These are phyloP conservation scores for Saturnispora mendoncae DNA, from an alignment of 805 yeast species.

Conservation along the genomic window DNA sequence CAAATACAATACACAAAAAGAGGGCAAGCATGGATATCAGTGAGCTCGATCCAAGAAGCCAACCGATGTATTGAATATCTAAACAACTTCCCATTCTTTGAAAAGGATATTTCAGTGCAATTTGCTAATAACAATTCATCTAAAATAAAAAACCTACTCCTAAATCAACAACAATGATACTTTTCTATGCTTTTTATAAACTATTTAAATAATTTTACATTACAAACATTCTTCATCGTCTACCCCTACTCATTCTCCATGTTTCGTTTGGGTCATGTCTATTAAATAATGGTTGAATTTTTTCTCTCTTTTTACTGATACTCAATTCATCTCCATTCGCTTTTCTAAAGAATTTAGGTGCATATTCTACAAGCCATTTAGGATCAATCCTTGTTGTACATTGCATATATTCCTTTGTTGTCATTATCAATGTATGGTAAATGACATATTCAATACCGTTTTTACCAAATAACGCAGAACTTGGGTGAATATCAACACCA, in stretches of 20 bases:
- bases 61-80: slow-evolving; percentile 40
- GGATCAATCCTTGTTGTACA: slow-evolving; percentile 79
- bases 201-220: too few species aligned
- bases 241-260: slow-evolving; percentile 61
- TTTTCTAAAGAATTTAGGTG: slow-evolving; percentile 65
- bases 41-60: slow-evolving; percentile 42
- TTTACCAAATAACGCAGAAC: slow-evolving; percentile 55
- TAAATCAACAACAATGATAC: neutral
- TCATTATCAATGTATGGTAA: slow-evolving; percentile 72
- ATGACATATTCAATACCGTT: slow-evolving; percentile 63
- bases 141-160: slow-evolving; percentile 9
- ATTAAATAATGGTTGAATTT: slow-evolving; percentile 66
- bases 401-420: slow-evolving; percentile 88
- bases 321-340: slow-evolving; percentile 43
- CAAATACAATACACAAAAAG: slow-evolving; percentile 36
- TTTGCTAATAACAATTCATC: slow-evolving; percentile 32
- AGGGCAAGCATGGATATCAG: slow-evolving; percentile 54
- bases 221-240: slow-evolving; percentile 15
- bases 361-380: slow-evolving; percentile 61
- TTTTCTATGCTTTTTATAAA: neutral
- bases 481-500: slow-evolving; percentile 79
- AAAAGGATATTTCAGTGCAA: slow-evolving; percentile 39
- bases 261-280: slow-evolving; percentile 51
- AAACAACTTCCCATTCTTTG: slow-evolving; percentile 43
- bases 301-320: slow-evolving; percentile 47